These are phyloP conservation scores for Bombardia bombarda DNA, from an alignment of 495 filamentous ascomycete genomes.

Conservation along the genomic window DNA sequence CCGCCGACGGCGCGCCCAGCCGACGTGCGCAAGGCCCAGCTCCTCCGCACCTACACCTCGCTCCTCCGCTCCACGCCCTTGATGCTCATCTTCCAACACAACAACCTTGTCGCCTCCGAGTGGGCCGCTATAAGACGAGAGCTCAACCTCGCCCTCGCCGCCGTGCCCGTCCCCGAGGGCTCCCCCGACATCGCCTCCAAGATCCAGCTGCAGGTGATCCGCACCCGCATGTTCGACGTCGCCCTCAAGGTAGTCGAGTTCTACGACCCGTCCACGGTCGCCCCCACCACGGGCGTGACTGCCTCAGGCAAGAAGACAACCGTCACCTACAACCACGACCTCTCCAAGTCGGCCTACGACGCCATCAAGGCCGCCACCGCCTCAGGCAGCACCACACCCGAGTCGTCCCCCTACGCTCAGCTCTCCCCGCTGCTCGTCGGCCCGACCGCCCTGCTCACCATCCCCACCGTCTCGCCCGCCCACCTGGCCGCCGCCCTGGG, in stretches of 20 bases:
- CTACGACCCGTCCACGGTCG: slow-evolving; percentile 53
- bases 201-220: slow-evolving; percentile 72
- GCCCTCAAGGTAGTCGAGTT: slow-evolving; percentile 82
- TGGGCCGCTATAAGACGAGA: slow-evolving; percentile 85
- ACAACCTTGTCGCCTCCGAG: slow-evolving; percentile 82
- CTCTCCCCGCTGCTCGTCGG: slow-evolving; percentile 73
- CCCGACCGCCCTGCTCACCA: slow-evolving; percentile 68
- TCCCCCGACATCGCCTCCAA: slow-evolving; percentile 28
- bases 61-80: slow-evolving; percentile 82
- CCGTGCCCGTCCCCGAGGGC: slow-evolving; percentile 31
- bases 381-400: slow-evolving; percentile 23
- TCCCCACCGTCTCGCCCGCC: slow-evolving; percentile 73
- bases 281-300: slow-evolving; percentile 10
- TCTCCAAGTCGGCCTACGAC: slow-evolving; percentile 63
- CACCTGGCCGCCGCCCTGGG: slow-evolving; percentile 73
- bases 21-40: slow-evolving; percentile 86
- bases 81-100: slow-evolving; percentile 93
- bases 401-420: slow-evolving; percentile 41
- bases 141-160: slow-evolving; percentile 57
- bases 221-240: slow-evolving; percentile 79
- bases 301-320: slow-evolving; percentile 33
- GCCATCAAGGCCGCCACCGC: slow-evolving; percentile 45
- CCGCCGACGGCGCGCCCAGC: slow-evolving; percentile 82
- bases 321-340: slow-evolving; percentile 53
- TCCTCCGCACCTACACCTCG: slow-evolving; percentile 88